A percentile compares a stretch with the other conserved stretches of the same genome.
Evolutionary conservation across 192 early-diverging fungal genomes (phyloP).

Genomic region (Coemansia sp.): DNA sequence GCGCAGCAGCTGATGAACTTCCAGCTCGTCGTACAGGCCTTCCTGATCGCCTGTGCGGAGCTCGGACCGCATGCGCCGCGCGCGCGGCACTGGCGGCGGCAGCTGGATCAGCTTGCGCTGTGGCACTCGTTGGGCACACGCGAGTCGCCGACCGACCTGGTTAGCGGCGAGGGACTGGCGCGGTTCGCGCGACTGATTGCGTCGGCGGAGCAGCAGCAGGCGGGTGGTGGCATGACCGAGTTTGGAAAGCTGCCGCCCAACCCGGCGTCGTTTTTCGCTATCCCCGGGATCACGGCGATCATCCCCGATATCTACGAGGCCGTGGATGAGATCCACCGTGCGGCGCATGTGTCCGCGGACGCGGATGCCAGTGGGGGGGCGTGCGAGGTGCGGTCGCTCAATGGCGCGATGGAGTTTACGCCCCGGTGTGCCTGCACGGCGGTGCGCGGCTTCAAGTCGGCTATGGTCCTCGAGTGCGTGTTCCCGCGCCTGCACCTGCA

Average conservation of each 20-base stretch:
- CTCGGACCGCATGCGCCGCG: conserved; percentile 27
- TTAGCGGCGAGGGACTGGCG: conserved; percentile 36
- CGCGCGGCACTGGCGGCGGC: conserved; percentile 53
- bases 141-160: conserved; percentile 34
- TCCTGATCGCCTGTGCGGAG: conserved; percentile 44
- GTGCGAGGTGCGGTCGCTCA: conserved; percentile 41
- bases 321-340: conserved; percentile 50
- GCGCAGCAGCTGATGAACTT: conserved; percentile 58
- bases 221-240: conserved; percentile 31
- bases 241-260: conserved; percentile 41
- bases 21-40: conserved; percentile 56
- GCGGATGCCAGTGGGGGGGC: background rate
- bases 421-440: conserved; percentile 38
- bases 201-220: conserved; percentile 22
- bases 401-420: conserved; percentile 38
- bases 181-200: conserved; percentile 31
- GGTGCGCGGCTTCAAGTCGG: conserved; percentile 31
- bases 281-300: conserved; percentile 47
- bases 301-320: conserved; percentile 55
- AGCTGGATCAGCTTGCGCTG: conserved; percentile 52
- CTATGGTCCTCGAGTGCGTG: conserved; percentile 47
- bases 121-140: conserved; percentile 50
- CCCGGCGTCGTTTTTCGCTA: conserved; percentile 49
- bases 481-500: conserved; percentile 34
- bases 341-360: conserved; percentile 26